Evolutionary conservation across 2,329 filamentous ascomycete species (phyloP).

Genomic region (Elsinoe perseae): DNA sequence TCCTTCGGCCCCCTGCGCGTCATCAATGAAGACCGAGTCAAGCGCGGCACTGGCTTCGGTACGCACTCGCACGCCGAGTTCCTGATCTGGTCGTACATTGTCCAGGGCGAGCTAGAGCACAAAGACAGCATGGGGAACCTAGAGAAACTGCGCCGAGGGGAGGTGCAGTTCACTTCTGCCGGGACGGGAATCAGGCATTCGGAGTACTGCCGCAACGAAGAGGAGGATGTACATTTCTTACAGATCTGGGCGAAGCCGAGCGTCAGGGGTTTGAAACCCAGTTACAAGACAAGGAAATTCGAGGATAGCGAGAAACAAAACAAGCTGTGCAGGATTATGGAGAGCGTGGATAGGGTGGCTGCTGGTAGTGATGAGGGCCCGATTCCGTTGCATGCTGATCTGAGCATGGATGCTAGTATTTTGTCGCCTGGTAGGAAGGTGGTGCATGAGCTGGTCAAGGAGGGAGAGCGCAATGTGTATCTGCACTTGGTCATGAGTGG

Average conservation of each 20-base stretch:
- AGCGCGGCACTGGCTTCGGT: constrained; percentile 66
- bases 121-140: constrained; percentile 70
- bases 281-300: constrained; percentile 69
- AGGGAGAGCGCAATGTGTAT: constrained; percentile 63
- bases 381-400: constrained; percentile 77
- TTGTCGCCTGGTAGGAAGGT: constrained; percentile 59
- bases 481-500: constrained; percentile 68
- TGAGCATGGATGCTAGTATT: constrained; percentile 73
- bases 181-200: constrained; percentile 73
- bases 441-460: constrained; percentile 62
- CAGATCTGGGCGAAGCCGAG: constrained; percentile 86
- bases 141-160: constrained; percentile 66
- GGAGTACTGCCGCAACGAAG: constrained; percentile 68
- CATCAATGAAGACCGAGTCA: constrained; percentile 81
- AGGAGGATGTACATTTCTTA: constrained; percentile 70
- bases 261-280: constrained; percentile 61
- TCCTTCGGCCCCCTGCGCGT: constrained; percentile 72
- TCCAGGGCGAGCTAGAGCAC: constrained; percentile 80
- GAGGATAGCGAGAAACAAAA: constrained; percentile 63
- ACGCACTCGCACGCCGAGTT: constrained; percentile 80
- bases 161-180: constrained; percentile 87
- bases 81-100: constrained; percentile 82
- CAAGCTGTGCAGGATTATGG: constrained; percentile 66
- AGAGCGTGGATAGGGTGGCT: constrained; percentile 60
- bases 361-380: constrained; percentile 56